Evolutionary conservation across 306 rosid species (phyloP), one percentile per base, ranked within the genome.

Genomic region (Corylus avellana): DNA sequence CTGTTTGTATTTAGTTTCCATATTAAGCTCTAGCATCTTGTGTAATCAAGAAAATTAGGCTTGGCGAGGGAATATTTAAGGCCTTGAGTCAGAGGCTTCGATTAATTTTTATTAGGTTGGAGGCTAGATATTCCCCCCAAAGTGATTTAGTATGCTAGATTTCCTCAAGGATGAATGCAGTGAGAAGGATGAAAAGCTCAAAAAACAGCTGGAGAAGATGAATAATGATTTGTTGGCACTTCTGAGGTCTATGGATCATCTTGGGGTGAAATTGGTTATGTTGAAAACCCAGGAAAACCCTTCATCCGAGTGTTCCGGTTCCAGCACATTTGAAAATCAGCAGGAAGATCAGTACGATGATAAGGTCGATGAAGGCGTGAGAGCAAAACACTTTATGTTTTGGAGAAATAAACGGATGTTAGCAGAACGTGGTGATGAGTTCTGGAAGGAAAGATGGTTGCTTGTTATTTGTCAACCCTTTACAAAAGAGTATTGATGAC

Each of bases 381-480:
- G 72, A 18, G 53, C 14, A 8, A 42, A 42, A 18, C 4, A 1
- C 3, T 20, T 39, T 0, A 39, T 10, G 29, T 8, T 68, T 39
- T 68, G 51, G 72, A 68, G 13, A 68, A 11, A 42, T n/a, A 42
- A 68, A 68, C 51, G n/a, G 51, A 17, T 68, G 42, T 42, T 68
- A 42, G 42, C 44, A 8, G 50, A 20, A n/a, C 2, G 51, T 20
- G 32, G 18, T 68, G 72, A 9, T 18, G 72, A 42, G 22, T 10
- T 18, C 29, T 68, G 7, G 53, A 68, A 68, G 48, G 72, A 68
- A 67, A 68, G 51, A 18, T 68, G 71, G 22, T 66, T 66, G 4
- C 71, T 37, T 66, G 29, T 11, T 61, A 54, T 42, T 42, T 42
- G 46, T 42, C 7, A 42, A 54, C 7, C 20, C 22, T 37, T 37